These are phyloP conservation scores for Exidia glandulosa DNA, from an alignment of 768 basidiomycete genomes.

Conservation along the genomic window DNA sequence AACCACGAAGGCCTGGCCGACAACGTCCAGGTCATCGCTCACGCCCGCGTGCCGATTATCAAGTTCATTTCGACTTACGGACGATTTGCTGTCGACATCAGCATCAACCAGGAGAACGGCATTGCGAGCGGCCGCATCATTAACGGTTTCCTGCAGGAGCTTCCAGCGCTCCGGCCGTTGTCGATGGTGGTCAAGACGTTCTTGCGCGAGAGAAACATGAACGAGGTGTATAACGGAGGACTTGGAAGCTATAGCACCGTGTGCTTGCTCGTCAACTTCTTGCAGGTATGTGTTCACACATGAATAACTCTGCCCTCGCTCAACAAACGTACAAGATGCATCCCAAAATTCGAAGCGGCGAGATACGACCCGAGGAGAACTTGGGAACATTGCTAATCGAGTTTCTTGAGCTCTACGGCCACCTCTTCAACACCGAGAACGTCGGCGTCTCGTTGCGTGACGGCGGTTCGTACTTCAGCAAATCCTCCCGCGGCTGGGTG, in stretches of 20 bases:
- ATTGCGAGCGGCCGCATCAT: slow-evolving; percentile 69
- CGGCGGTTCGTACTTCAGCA: slow-evolving; percentile 84
- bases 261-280: slow-evolving; percentile 83
- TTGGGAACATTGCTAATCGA: slow-evolving; percentile 92
- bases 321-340: slow-evolving; percentile 52
- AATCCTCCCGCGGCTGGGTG: slow-evolving; percentile 72
- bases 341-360: slow-evolving; percentile 80
- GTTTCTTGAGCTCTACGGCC: slow-evolving; percentile 93
- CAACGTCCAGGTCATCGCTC: slow-evolving; percentile 79
- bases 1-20: slow-evolving; percentile 64
- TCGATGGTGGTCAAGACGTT: slow-evolving; percentile 88
- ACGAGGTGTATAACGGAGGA: slow-evolving; percentile 96
- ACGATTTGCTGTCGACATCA: slow-evolving; percentile 84
- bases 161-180: slow-evolving; percentile 72
- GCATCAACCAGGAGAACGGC: slow-evolving; percentile 84
- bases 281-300: slow-evolving; percentile 47
- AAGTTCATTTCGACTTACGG: slow-evolving; percentile 84
- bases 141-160: slow-evolving; percentile 62
- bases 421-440: slow-evolving; percentile 82
- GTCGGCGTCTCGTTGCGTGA: slow-evolving; percentile 81
- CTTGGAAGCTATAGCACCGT: slow-evolving; percentile 92
- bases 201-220: slow-evolving; percentile 81
- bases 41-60: slow-evolving; percentile 92
- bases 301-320: background rate
- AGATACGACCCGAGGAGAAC: slow-evolving; percentile 80